These are phyloP conservation scores for Salix suchowensis DNA, from an alignment of 345 rosid species.

Conservation along the genomic window DNA sequence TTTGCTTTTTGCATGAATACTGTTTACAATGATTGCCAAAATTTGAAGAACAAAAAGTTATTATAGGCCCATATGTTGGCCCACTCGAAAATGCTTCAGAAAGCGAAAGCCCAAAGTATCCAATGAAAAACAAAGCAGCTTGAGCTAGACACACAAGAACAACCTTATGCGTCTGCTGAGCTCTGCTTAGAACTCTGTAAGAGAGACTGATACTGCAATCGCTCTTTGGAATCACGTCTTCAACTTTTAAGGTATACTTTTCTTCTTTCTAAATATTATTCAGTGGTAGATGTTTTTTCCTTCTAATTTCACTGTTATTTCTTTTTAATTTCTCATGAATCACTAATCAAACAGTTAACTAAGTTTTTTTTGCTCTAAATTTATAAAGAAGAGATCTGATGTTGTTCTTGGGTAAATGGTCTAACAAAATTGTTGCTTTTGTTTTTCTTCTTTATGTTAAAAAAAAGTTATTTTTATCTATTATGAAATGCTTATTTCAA, in stretches of 20 bases:
- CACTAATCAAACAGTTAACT: neutral
- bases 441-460: neutral
- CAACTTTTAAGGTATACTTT: neutral
- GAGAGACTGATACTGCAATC: neutral
- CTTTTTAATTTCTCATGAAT: no score
- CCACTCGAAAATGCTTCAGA: neutral
- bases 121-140: neutral
- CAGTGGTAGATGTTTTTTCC: neutral
- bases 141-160: neutral
- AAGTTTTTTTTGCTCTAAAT: neutral
- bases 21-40: no score
- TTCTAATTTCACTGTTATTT: neutral
- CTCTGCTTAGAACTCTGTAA: neutral
- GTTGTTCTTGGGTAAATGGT: neutral
- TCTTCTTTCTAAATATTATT: neutral
- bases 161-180: neutral
- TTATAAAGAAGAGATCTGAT: neutral
- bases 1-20: no score
- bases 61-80: neutral
- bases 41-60: neutral
- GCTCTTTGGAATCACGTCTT: neutral
- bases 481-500: neutral
- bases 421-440: neutral
- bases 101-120: neutral
- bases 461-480: neutral